Base-by-base conservation (phyloP, 768 basidiomycete species). In the Ramaria sp. region DNA sequence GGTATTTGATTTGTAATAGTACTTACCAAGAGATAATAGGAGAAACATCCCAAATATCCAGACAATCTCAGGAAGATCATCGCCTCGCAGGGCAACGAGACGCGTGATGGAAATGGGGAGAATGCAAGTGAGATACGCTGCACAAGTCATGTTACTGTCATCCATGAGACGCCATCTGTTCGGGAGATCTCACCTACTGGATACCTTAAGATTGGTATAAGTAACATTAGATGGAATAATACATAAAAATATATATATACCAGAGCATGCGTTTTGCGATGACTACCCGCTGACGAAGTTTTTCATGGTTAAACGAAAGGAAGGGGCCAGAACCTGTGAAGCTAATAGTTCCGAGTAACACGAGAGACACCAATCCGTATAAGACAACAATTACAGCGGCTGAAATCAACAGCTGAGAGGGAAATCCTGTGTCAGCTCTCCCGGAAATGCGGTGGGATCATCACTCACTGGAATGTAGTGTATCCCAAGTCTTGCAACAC, bases 261-360 rank as follows among this genome's bases (percentile, higher is more conserved):
- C 53, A 54, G 22, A 54, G 53, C 53, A 54, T 54, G 17, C 53
- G 39, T 20, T 54, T 54, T 11, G 53, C 53, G 7, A 54, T 54
- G n/a, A 34, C 41, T 15, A 54, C 42, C 19, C 53, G 37, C 20
- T 46, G 41, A 1, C 53, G 20, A 30, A 22, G 9, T n/a, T 22
- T 17, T 45, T 15, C 37, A 17, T 46, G 20, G 22, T 30, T 34
- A 42, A n/a, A 33, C 3, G 15, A 22, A 11, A 15, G n/a, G 20
- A 10, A 22, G 9, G 42, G 31, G 22, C 27, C 37, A 10, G 30
- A 7, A 10, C 13, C 17, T 19, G 10, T 24, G 43, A 54, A 42
- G 42, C 27, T 43, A 22, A 54, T 54, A 30, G 41, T 43, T 46
- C 53, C 53, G 15, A 37, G 39, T 33, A 54, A 19, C 6, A 46